These are phyloP conservation scores for Mytilinidion resinicola DNA, from an alignment of 495 filamentous ascomycete species.

Conservation along the genomic window DNA sequence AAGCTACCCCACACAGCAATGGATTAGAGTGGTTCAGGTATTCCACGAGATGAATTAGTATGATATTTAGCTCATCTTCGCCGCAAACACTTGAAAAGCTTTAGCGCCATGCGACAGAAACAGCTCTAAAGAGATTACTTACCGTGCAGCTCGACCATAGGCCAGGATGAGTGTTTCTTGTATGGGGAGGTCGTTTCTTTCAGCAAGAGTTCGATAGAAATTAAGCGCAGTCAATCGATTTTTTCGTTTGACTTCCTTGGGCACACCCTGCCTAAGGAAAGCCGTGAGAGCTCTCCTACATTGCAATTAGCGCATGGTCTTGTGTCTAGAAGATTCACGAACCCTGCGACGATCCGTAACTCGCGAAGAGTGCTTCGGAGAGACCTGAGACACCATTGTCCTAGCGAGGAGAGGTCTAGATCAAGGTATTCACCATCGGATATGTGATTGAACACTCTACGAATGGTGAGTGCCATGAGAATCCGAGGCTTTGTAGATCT, in stretches of 20 bases:
- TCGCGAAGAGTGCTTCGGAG: slow-evolving; percentile 79
- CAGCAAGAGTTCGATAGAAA: slow-evolving; percentile 62
- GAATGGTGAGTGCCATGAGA: slow-evolving; percentile 63
- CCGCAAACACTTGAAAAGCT: slow-evolving; percentile 45
- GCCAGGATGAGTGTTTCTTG: slow-evolving; percentile 83
- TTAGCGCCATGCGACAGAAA: slow-evolving; percentile 12
- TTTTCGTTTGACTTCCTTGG: slow-evolving; percentile 43
- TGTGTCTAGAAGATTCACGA: background rate
- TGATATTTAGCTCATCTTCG: slow-evolving; percentile 78
- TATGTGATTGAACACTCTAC: slow-evolving; percentile 60
- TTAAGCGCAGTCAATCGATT: slow-evolving; percentile 65
- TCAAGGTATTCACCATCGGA: slow-evolving; percentile 51
- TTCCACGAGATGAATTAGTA: slow-evolving; percentile 72
- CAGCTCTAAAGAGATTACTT: slow-evolving; percentile 27
- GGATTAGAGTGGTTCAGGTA: slow-evolving; percentile 80
- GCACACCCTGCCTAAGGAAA: slow-evolving; percentile 53
- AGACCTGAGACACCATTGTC: slow-evolving; percentile 74
- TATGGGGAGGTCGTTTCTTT: slow-evolving; percentile 53
- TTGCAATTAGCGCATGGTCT: background rate
- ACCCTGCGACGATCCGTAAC: slow-evolving; percentile 68
- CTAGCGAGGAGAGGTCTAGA: slow-evolving; percentile 56
- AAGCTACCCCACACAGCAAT: slow-evolving; percentile 70
- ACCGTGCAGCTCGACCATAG: slow-evolving; percentile 73
- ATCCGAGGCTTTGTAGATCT: slow-evolving; percentile 58
- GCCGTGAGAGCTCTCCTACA: slow-evolving; percentile 55